Base-by-base conservation (phyloP, 805 yeast genomes). In the Lachancea meyersii region DNA sequence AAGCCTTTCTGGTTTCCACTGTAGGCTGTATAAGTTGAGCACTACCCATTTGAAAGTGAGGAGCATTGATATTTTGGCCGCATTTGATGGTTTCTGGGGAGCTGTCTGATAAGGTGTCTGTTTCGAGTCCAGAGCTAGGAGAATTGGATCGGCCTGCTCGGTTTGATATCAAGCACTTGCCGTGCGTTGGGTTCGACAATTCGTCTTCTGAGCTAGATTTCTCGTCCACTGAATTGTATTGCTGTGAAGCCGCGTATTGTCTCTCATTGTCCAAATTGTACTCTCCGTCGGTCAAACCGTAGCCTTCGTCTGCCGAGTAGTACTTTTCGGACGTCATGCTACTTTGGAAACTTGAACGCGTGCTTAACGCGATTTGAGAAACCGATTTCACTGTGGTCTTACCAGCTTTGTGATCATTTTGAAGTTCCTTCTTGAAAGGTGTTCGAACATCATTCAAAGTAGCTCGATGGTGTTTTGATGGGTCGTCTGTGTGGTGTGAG, bases 251-350 rank as follows among this genome's bases (percentile, higher is more conserved):
- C n/a, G n/a, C n/a, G n/a, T n/a, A 26, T 26, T 11, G 4, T 10
- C 28, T 26, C 13, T 13, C 28, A 5, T 10, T 26, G 28, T 5
- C 13, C n/a, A 10, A 10, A 10, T 14, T 10, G 28, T 26, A 26
- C 13, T 26, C 28, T 26, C 13, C 28, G 28, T 26, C 13, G 10
- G 13, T 10, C 4, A 14, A 26, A 14, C n/a, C n/a, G n/a, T 17
- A 20, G 30, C 23, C 27, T 20, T 31, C 40, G 3, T 34, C 34
- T 18, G 46, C 28, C 31, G 40, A 31, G 14, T 34, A 26, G 20
- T 33, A 40, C 5, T 22, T 5, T 20, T 32, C 35, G 5, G 35
- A 32, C 22, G 4, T 7, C 5, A 17, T 23, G 18, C 43, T 32
- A 19, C 19, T 5, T 4, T 19, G 35, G n/a, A 32, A 17, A 23